These are phyloP conservation scores for Ilex aquifolium DNA, from an alignment of 257 asterid genomes.

Conservation along the genomic window DNA sequence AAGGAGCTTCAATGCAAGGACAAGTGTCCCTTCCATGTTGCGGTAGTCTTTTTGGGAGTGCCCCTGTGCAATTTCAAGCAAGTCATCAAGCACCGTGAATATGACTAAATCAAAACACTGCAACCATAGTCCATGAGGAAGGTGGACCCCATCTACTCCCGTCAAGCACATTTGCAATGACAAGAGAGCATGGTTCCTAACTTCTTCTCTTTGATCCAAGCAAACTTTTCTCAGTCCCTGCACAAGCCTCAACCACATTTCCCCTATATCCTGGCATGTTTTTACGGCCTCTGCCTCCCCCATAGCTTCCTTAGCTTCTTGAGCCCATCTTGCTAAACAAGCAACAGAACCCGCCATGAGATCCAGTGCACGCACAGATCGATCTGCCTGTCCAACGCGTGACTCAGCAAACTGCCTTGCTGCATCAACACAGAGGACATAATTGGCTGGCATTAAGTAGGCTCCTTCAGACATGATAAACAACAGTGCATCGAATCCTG, in stretches of 20 bases:
- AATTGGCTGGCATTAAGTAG: constrained; percentile 76
- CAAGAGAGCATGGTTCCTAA: constrained; percentile 75
- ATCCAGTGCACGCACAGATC: constrained; percentile 76
- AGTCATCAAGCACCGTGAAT: constrained; percentile 81
- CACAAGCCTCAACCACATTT: constrained; percentile 92
- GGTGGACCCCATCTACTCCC: constrained; percentile 57
- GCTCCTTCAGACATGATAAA: constrained; percentile 88
- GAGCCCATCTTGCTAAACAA: constrained; percentile 75
- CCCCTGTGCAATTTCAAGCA: constrained; percentile 82
- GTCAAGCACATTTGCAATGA: constrained; percentile 71
- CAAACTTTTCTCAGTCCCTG: constrained; percentile 90
- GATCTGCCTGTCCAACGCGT: constrained; percentile 81
- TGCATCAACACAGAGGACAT: constrained; percentile 67
- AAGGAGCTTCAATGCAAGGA: constrained; percentile 73
- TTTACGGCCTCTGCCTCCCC: constrained; percentile 59
- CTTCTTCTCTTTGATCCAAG: constrained; percentile 93
- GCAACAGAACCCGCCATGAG: constrained; percentile 70
- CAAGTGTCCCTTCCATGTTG: constrained; percentile 82
- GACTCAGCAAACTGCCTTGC: constrained; percentile 96
- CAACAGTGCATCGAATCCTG: constrained; percentile 78
- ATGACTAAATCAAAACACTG: constrained; percentile 86
- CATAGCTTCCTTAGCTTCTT: constrained; percentile 64
- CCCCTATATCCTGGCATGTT: constrained; percentile 78
- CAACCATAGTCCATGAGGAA: constrained; percentile 61
- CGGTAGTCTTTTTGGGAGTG: constrained; percentile 82